These are phyloP conservation scores for Mercurialis annua DNA, from an alignment of 345 rosid genomes.

Conservation along the genomic window DNA sequence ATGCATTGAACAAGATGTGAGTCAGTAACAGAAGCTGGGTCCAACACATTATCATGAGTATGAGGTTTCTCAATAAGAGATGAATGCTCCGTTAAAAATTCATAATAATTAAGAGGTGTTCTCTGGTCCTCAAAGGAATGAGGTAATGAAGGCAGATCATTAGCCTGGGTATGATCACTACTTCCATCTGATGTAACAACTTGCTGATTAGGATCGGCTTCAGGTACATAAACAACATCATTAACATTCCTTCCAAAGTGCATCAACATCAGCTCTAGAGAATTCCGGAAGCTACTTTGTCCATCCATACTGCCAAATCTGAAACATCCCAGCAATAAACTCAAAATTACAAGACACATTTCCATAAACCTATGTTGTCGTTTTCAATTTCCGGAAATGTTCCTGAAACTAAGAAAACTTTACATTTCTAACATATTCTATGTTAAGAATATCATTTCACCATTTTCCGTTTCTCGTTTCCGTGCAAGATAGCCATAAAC, in stretches of 20 bases:
- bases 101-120: slow-evolving; percentile 30
- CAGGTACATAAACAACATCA: slow-evolving; percentile 23
- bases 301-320: slow-evolving; percentile 28
- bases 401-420: no score
- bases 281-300: slow-evolving; percentile 16
- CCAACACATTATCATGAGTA: slow-evolving; percentile 18
- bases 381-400: no score
- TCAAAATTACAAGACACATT: no score
- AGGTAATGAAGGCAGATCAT: slow-evolving; percentile 22
- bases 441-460: no score
- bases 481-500: no score
- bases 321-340: slow-evolving; percentile 2
- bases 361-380: no score
- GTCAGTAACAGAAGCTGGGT: slow-evolving; percentile 25
- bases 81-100: slow-evolving; percentile 31
- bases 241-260: slow-evolving; percentile 19
- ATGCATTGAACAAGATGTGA: slow-evolving; percentile 7
- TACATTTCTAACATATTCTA: no score
- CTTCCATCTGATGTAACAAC: slow-evolving; percentile 8
- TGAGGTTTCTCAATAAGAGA: slow-evolving; percentile 7
- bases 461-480: no score
- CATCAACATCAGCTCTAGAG: slow-evolving; percentile 19
- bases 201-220: slow-evolving; percentile 15
- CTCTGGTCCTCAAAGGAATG: slow-evolving; percentile 25
- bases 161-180: slow-evolving; percentile 7